Evolutionary conservation across 1,284 basidiomycete genomes (phyloP).

Genomic region (Xerocomus minutiporus): DNA sequence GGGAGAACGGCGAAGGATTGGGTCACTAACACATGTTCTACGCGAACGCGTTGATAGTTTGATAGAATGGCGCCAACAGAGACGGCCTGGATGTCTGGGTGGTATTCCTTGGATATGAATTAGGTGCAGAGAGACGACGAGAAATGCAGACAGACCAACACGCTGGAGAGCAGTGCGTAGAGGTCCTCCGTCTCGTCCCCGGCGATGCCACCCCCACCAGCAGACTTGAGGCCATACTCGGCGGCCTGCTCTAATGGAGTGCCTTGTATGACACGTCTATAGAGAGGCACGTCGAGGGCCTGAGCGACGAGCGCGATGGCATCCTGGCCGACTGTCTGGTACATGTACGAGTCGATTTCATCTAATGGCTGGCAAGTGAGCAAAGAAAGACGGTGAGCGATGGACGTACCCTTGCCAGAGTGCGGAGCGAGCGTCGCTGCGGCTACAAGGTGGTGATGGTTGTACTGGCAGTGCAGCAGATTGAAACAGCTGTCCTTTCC

Average conservation of each 20-base stretch:
- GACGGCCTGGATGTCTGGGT: constrained; percentile 85
- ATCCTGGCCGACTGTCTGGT: constrained; percentile 97
- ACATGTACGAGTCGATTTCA: constrained; percentile 98
- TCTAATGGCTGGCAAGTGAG: constrained; percentile 50
- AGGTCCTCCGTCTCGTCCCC: constrained; percentile 98
- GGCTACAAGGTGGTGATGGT: constrained; percentile 87
- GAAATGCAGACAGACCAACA: constrained; percentile 58
- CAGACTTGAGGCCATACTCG: constrained; percentile 75
- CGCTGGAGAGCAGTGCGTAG: constrained; percentile 66
- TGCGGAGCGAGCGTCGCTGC: constrained; percentile 86
- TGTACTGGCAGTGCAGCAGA: constrained; percentile 80
- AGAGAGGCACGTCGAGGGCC: constrained; percentile 85
- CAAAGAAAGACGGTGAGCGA: constrained; percentile 9
- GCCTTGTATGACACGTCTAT: constrained; percentile 77
- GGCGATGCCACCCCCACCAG: constrained; percentile 46
- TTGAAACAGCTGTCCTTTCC: constrained; percentile 99
- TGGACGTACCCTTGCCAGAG: constrained; percentile 70
- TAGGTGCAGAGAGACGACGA: not conserved
- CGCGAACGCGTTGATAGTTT: constrained; percentile 94
- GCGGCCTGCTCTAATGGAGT: constrained; percentile 75
- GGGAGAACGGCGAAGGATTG: not conserved
- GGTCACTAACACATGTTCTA: constrained; percentile 86
- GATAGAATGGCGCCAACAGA: constrained; percentile 96
- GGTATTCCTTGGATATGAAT: constrained; percentile 47
- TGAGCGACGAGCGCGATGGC: constrained; percentile 84